Evolutionary conservation across 1,139 yeast genomes (phyloP).

Genomic region (Debaryomyces sp.): DNA sequence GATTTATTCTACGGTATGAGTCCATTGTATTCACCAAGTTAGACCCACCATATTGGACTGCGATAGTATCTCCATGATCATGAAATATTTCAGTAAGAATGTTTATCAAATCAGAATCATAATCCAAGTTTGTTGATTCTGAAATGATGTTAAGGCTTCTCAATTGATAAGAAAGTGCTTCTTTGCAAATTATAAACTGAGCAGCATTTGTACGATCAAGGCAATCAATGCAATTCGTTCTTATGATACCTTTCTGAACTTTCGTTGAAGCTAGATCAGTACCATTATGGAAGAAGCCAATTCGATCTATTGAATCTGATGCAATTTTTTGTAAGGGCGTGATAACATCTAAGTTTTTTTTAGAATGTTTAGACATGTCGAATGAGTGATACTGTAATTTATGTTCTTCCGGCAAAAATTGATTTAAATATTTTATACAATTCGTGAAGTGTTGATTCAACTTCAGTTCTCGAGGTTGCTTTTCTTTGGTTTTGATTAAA

Average conservation of each 20-base stretch:
- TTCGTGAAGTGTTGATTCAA: constrained; percentile 72
- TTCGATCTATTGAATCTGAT: constrained; percentile 58
- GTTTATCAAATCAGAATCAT: constrained; percentile 92
- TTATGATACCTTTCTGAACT: constrained; percentile 82
- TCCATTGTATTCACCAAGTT: constrained; percentile 97
- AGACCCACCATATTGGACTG: constrained; percentile 96
- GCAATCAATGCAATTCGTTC: constrained; percentile 97
- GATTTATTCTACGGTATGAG: constrained; percentile 91
- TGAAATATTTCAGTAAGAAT: constrained; percentile 93
- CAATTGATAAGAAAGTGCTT: constrained; percentile 85
- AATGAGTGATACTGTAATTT: constrained; percentile 77
- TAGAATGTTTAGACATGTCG: constrained; percentile 97
- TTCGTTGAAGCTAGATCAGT: constrained; percentile 54
- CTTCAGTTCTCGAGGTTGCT: constrained; percentile 85
- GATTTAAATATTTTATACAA: constrained; percentile 78
- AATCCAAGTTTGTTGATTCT: constrained; percentile 62
- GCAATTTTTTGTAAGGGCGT: constrained; percentile 86
- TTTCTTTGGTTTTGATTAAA: constrained; percentile 83
- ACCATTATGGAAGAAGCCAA: constrained; percentile 90
- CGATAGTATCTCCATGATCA: constrained; percentile 97
- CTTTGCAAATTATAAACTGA: constrained; percentile 92
- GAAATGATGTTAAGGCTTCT: constrained; percentile 75
- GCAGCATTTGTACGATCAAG: constrained; percentile 97
- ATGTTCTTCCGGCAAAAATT: constrained; percentile 65
- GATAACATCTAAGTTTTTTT: constrained; percentile 88